A percentile compares a stretch with the other conserved stretches of the same genome.
phyloP scores from a whole-genome alignment of 2,329 filamentous ascomycete genomes.

The Penicillium concentricum region DNA sequence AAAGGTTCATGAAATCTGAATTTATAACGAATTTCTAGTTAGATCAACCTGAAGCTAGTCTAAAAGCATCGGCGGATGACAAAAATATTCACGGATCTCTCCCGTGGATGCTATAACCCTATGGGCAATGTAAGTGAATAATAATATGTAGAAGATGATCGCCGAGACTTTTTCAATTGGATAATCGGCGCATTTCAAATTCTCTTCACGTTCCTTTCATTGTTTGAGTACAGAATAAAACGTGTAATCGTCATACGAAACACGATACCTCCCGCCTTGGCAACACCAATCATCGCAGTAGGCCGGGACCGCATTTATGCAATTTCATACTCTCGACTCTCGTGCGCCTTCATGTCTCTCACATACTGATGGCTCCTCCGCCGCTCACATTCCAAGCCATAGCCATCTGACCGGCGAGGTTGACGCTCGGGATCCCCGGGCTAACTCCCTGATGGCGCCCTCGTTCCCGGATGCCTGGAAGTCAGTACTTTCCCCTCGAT shows the following conservation, averaged over 20 bases:
- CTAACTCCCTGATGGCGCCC: constrained; percentile 43
- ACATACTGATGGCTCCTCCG: constrained; percentile 55
- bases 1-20: neutral
- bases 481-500: constrained; percentile 40
- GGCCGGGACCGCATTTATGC: constrained; percentile 10
- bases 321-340: constrained; percentile 12
- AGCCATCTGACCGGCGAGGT: constrained; percentile 58
- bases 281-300: constrained; percentile 7
- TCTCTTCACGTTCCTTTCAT: neutral
- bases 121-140: neutral
- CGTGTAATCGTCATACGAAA: neutral
- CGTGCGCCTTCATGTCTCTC: constrained; percentile 2
- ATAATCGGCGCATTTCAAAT: neutral
- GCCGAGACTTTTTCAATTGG: no score
- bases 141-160: no score
- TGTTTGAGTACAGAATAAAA: neutral
- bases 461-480: constrained; percentile 53
- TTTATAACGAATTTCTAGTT: neutral
- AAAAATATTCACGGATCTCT: neutral
- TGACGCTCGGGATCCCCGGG: constrained; percentile 51
- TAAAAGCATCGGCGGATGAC: neutral
- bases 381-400: constrained; percentile 52
- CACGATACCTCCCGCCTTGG: constrained; percentile 12
- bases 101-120: neutral
- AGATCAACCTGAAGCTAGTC: neutral